Evolutionary conservation across 441 rosid species (phyloP), one percentile per base, ranked within the genome.

Genomic region (Gossypium laxum): DNA sequence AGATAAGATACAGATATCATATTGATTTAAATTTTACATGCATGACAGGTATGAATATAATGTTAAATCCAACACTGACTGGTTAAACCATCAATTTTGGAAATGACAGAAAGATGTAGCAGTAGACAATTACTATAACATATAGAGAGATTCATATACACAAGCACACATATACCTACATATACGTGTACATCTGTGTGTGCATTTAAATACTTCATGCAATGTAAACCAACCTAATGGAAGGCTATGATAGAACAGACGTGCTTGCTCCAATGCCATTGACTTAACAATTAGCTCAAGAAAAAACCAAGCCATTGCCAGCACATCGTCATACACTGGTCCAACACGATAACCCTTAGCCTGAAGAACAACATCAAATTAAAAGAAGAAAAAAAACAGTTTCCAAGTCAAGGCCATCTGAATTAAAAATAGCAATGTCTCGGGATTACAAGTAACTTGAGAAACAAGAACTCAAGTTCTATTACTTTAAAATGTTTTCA

Each of bases 341-440:
- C 99, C 99, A 72, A 95, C 99, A 77, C 98, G 97, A 76, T 95
- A 95, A 70, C 99, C 99, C 84, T 95, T 95, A 30, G 99, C 99
- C 99, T 95, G 92, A 82, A 83, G 22, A 82, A 67, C 43, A 58
- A 63, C 70, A 43, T 15, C 69, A 21, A 22, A 22, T 45, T 5
- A 56, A 63, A 68, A 58, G 47, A 24, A 24, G 12, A 47, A 56
- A 12, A 52, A 50, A 50, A 66, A 71, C 8, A 66, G 48, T 62
- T 30, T 22, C 64, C 48, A 10, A 43, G 72, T 17, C 52, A 61
- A 4, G n/a, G 12, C 28, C 19, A 61, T 17, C 14, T 15, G 24
- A 66, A 47, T 48, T 48, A n/a, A 24, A 47, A 47, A 24, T 66
- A 66, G 57, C 11, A 43, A 65, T n/a, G 34, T 22, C 17, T 10